Evolutionary conservation across 495 filamentous ascomycete genomes (phyloP), one percentile per base, ranked within the genome.

Genomic region (Tuber aestivum): DNA sequence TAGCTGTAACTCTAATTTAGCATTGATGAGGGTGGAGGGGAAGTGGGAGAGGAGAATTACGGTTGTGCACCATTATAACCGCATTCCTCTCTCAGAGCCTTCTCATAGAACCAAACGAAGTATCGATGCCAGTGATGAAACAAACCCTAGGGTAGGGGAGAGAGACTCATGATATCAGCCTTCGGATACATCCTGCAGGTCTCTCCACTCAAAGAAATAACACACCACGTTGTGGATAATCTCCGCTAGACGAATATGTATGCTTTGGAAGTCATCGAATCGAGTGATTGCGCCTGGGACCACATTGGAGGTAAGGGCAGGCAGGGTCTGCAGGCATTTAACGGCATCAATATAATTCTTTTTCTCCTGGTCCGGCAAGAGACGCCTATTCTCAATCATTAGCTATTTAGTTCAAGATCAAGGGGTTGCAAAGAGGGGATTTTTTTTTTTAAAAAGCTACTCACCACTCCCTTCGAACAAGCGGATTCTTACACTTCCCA

Each of bases 211-310:
- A 27, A 27, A 4, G 38, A 70, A 56, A 61, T 23, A 35, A 78
- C 82, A 72, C 78, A 84, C 84, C 20, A 85, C 83, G n/a, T 69
- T 74, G 75, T 87, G 86, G 37, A 85, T 80, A 21, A 21, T n/a
- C 0, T 81, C 70, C 20, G 79, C 41, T 68, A 35, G 87, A 75
- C 89, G 87, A 82, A 92, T 91, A 81, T 94, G 92, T 14, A 86
- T 32, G 20, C 87, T 89, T 56, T 90, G 85, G 79, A 93, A 93
- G 81, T 94, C 91, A 84, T 94, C 92, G 78, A 88, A 92, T 27
- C 89, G 86, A 41, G 82, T 85, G 72, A 83, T 85, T 14, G 86
- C 87, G 42, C 87, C 87, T 74, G 86, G 71, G 37, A 84, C 84
- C 12, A 84, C 40, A n/a, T 3, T 1, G 21, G 72, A 72, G n/a